These are phyloP conservation scores for Pelargonium myrrhifolium DNA, from an alignment of 441 rosid genomes.

Conservation along the genomic window DNA sequence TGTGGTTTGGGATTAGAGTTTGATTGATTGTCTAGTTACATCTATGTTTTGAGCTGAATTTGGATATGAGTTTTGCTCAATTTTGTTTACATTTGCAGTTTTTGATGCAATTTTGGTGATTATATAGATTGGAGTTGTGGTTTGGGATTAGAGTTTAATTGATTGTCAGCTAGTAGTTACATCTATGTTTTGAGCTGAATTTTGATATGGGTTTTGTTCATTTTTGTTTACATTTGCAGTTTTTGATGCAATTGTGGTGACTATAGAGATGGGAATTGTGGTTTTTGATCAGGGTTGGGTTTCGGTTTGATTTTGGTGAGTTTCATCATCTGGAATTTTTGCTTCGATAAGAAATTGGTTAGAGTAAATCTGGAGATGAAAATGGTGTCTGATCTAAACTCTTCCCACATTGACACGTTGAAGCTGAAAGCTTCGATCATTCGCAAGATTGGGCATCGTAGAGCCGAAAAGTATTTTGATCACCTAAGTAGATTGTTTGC, in stretches of 20 bases:
- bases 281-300: conserved; percentile 24
- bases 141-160: neutral
- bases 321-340: conserved; percentile 20
- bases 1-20: conserved; percentile 25
- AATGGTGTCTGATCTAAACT: conserved; percentile 35
- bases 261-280: conserved; percentile 26
- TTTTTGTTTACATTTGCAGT: conserved; percentile 2
- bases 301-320: conserved; percentile 12
- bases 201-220: neutral
- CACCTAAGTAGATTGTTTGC: conserved; percentile 54
- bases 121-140: neutral
- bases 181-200: neutral
- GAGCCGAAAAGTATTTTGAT: conserved; percentile 64
- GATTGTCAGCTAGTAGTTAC: neutral
- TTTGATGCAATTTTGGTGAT: neutral
- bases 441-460: conserved; percentile 55
- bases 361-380: conserved; percentile 16
- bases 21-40: no score
- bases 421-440: conserved; percentile 48
- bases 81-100: neutral
- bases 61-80: conserved; percentile 6
- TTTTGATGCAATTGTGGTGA: conserved; percentile 22
- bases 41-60: conserved; percentile 22
- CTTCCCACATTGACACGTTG: conserved; percentile 38
- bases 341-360: conserved; percentile 19